Evolutionary conservation across 2,329 filamentous ascomycete species (phyloP).

Genomic region (Ophiocordyceps camponoti-rufipedis): DNA sequence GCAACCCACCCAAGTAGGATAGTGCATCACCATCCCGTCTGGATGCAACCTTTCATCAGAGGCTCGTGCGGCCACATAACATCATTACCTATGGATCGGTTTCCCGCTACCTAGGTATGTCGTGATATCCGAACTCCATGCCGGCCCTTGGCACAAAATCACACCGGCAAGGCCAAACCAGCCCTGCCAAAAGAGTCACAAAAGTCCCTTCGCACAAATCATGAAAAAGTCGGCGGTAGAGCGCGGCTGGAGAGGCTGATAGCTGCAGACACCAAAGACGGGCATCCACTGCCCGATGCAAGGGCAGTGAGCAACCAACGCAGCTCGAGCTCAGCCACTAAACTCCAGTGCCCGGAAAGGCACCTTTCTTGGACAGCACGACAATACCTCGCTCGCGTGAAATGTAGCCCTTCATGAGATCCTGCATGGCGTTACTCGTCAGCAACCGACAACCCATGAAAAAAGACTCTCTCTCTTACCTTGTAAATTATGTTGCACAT

Average conservation of each 20-base stretch:
- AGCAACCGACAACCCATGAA: constrained; percentile 8
- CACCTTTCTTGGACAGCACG: constrained; percentile 80
- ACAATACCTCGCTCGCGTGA: constrained; percentile 77
- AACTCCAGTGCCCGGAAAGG: constrained; percentile 79
- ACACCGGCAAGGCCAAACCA: not conserved
- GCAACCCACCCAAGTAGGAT: not conserved
- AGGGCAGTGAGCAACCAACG: not conserved
- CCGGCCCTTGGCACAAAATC: too few species aligned
- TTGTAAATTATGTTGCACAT: constrained; percentile 97
- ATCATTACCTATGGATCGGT: too few species aligned
- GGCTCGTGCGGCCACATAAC: not conserved
- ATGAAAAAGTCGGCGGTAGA: too few species aligned
- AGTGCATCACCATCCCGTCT: not conserved
- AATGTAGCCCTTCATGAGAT: constrained; percentile 96
- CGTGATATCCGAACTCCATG: not conserved
- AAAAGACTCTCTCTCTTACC: constrained; percentile 29
- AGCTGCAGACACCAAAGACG: too few species aligned
- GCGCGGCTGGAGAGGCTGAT: too few species aligned
- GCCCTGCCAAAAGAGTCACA: not conserved
- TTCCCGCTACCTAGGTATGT: not conserved
- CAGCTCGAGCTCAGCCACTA: constrained; percentile 11
- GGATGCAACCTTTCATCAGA: not conserved
- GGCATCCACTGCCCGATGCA: not conserved
- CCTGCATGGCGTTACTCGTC: constrained; percentile 29
- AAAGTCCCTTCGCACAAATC: not conserved